Evolutionary conservation across 768 basidiomycete genomes (phyloP), one percentile per base, ranked within the genome.

Genomic region (Tulasnella calospora): DNA sequence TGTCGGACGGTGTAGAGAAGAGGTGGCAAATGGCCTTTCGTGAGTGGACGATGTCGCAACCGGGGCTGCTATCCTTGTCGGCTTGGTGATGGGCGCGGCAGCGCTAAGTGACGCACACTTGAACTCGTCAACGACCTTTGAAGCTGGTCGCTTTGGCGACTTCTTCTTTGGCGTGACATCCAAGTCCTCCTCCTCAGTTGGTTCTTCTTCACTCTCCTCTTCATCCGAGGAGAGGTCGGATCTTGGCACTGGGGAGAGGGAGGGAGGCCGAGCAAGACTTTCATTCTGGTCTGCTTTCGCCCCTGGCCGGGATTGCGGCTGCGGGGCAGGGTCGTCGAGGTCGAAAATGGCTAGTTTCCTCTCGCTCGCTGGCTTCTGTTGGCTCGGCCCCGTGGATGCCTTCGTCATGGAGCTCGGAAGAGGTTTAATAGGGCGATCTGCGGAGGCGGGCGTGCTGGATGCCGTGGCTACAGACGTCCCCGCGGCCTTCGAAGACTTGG

Each of bases 381-480:
- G 75, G 35, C 27, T 27, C 19, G 44, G 21, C 19, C 27, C 35
- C 35, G 33, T 38, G 12, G 75, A 10, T 23, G 57, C 55, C 75
- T 61, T 76, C 75, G 38, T 23, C n/a, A 69, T 1, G 10, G 75
- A 76, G 55, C 55, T 61, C 8, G 74, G 74, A 13, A 76, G 55
- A 36, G 75, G 61, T 35, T 76, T 76, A 23, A 76, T 76, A 40
- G 75, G 75, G 23, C 75, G 73, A 36, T 55, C 73, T 10, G 27
- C 44, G 13, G 46, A 21, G 27, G 13, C 30, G 21, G 35, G 74
- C 27, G 27, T 57, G 55, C 30, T 33, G 47, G 41, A 27, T 57
- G 51, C 23, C 27, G 27, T 38, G 75, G 40, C 51, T 21, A 35
- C 7, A 21, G 44, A 10, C 44, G 30, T 15, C 57, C 36, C 61